A percentile compares a stretch with the other conserved stretches of the same genome.
Evolutionary conservation across 2,329 filamentous ascomycete species (phyloP).

Genomic region (Aspergillus hiratsukae): DNA sequence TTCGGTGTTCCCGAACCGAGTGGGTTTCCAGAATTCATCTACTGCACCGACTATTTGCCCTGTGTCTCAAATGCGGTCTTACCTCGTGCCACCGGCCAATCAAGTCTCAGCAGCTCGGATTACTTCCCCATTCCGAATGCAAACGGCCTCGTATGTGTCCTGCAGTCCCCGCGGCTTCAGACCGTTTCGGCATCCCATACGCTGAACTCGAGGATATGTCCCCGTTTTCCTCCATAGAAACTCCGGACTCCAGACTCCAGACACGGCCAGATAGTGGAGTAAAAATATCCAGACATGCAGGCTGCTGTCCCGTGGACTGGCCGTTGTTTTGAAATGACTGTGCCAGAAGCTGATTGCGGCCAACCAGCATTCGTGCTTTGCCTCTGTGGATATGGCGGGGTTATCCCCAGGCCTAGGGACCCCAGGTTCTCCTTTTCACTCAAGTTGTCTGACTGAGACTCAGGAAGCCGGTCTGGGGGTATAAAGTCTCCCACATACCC

Average conservation of each 20-base stretch:
- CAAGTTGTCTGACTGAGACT: background rate
- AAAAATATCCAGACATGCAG: too few relatives aligned
- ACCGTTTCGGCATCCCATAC: background rate
- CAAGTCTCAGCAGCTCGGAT: background rate
- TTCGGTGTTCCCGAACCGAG: background rate
- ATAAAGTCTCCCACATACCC: background rate
- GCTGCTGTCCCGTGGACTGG: background rate
- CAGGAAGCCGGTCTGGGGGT: background rate
- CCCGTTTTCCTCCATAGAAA: background rate
- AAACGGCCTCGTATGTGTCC: background rate
- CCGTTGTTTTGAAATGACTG: background rate
- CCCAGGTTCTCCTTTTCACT: background rate
- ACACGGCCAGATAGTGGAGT: background rate
- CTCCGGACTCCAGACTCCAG: background rate
- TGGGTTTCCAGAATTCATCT: background rate
- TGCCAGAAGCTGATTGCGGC: background rate
- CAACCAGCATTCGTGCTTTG: background rate
- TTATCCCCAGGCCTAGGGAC: background rate
- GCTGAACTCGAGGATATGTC: constrained; percentile 7
- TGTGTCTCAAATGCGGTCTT: background rate
- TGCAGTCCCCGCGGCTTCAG: background rate
- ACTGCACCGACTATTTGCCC: background rate
- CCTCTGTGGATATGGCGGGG: background rate
- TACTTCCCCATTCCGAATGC: background rate
- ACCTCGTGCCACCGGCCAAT: background rate